These are phyloP conservation scores for Platanthera guangdongensis DNA, from an alignment of 106 monocot genomes.

Conservation along the genomic window DNA sequence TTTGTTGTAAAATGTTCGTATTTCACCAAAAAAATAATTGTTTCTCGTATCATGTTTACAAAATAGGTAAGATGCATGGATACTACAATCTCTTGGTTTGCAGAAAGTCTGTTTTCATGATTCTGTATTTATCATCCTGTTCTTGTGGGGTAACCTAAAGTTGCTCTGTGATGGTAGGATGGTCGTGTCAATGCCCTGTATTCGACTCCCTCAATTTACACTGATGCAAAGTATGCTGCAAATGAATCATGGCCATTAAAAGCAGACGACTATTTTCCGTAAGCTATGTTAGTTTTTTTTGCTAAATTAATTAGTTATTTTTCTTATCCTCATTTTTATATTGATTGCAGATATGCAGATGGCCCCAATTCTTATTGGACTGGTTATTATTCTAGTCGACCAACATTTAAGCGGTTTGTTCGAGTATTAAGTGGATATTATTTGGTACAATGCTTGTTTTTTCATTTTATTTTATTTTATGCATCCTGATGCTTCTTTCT, in stretches of 20 bases:
- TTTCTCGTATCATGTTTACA: too few species aligned
- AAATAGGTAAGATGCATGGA: too few species aligned
- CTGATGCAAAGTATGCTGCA: constrained; percentile 32
- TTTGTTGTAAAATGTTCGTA: too few species aligned
- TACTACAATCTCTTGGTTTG: neutral
- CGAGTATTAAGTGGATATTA: constrained; percentile 35
- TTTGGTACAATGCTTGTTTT: constrained; percentile 11
- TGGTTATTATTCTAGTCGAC: constrained; percentile 34
- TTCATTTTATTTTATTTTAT: neutral
- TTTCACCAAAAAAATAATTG: too few species aligned
- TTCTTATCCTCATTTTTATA: neutral
- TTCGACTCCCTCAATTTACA: constrained; percentile 37
- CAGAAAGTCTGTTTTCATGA: neutral
- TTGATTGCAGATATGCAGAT: constrained; percentile 31
- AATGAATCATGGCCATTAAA: constrained; percentile 36
- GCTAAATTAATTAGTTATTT: neutral
- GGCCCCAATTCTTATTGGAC: constrained; percentile 28
- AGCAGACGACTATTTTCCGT: constrained; percentile 36
- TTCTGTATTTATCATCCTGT: neutral
- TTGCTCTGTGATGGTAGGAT: constrained; percentile 18
- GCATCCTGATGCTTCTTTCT: neutral
- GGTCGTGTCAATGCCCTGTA: constrained; percentile 33
- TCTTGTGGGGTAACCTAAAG: neutral
- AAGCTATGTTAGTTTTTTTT: neutral
- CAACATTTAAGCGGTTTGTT: constrained; percentile 32